phyloP scores from a whole-genome alignment of 2,329 filamentous ascomycete genomes.

The Venturia carpophila region DNA sequence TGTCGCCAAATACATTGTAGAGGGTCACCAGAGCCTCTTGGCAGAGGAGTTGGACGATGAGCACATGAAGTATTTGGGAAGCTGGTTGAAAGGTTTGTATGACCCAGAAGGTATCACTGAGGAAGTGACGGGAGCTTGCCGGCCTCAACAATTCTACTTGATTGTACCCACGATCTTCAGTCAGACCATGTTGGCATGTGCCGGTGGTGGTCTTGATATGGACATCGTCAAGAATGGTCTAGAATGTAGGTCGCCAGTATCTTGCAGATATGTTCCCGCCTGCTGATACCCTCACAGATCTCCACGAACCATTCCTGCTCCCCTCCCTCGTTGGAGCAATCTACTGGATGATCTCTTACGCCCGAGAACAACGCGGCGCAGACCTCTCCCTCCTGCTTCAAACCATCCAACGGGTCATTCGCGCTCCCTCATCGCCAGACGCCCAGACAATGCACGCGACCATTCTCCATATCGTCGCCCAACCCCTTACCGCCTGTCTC shows the following conservation, averaged over 20 bases:
- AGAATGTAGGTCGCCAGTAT: constrained; percentile 51
- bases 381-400: constrained; percentile 63
- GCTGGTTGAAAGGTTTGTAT: constrained; percentile 73
- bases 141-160: constrained; percentile 74
- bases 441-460: constrained; percentile 62
- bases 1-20: constrained; percentile 56
- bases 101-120: constrained; percentile 70
- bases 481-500: constrained; percentile 59
- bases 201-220: constrained; percentile 56
- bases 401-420: constrained; percentile 62
- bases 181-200: constrained; percentile 63
- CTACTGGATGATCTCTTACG: constrained; percentile 60
- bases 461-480: constrained; percentile 63
- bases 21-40: constrained; percentile 50
- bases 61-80: constrained; percentile 55
- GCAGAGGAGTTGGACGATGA: constrained; percentile 58
- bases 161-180: constrained; percentile 70
- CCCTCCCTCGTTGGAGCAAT: constrained; percentile 69
- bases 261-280: constrained; percentile 14
- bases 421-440: constrained; percentile 50
- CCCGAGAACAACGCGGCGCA: constrained; percentile 55
- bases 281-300: constrained; percentile 40
- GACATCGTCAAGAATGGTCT: constrained; percentile 66
- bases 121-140: constrained; percentile 73
- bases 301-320: constrained; percentile 73